phyloP scores from a whole-genome alignment of 768 basidiomycete genomes.

The Xanthoconium purpureum region DNA sequence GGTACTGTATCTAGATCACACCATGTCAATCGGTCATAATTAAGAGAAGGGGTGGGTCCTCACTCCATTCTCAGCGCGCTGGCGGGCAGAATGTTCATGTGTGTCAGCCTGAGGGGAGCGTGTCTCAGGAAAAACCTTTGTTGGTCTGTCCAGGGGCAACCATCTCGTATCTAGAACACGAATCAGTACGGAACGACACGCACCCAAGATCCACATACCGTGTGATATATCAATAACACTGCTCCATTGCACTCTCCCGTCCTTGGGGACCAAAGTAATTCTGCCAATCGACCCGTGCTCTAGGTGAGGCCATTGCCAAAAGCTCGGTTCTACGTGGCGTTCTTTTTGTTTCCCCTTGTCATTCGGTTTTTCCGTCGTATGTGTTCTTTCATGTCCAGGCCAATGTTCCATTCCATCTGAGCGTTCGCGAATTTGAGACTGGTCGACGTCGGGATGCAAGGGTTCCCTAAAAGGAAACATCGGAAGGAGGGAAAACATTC shows the following conservation, averaged over 20 bases:
- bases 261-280: slow-evolving; percentile 47
- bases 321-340: slow-evolving; percentile 27
- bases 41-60: slow-evolving; percentile 10
- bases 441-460: slow-evolving; percentile 9
- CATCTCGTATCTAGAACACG: slow-evolving; percentile 30
- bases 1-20: slow-evolving; percentile 57
- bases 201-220: slow-evolving; percentile 17
- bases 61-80: slow-evolving; percentile 68
- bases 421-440: neutral
- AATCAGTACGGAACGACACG: slow-evolving; percentile 4
- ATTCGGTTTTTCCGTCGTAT: slow-evolving; percentile 23
- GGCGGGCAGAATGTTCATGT: slow-evolving; percentile 36
- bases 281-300: slow-evolving; percentile 56
- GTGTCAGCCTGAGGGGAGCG: slow-evolving; percentile 35
- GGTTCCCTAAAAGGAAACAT: slow-evolving; percentile 19
- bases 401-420: slow-evolving; percentile 77
- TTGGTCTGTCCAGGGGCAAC: slow-evolving; percentile 29
- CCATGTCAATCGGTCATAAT: neutral
- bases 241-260: slow-evolving; percentile 52
- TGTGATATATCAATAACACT: slow-evolving; percentile 34
- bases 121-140: slow-evolving; percentile 59
- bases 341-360: slow-evolving; percentile 24
- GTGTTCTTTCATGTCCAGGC: slow-evolving; percentile 51
- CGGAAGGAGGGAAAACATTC: neutral
- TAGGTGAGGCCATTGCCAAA: slow-evolving; percentile 50